Percentiles rank a stretch among this genome's conserved stretches.
These are phyloP conservation scores for Xylaria acuta DNA, from an alignment of 495 filamentous ascomycete genomes.

Conservation along the genomic window DNA sequence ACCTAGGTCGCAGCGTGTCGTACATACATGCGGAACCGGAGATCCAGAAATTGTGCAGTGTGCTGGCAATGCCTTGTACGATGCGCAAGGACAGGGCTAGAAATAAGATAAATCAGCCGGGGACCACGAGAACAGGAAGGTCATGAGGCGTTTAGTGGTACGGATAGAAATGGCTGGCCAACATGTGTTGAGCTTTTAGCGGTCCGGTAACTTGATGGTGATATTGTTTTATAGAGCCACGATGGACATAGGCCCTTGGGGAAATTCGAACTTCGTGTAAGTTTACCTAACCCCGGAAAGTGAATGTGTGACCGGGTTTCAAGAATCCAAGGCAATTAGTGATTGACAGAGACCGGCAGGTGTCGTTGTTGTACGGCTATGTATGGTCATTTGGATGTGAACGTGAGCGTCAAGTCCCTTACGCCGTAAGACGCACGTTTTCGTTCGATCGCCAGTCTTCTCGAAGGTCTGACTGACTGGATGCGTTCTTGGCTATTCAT, in stretches of 20 bases:
- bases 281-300: neutral
- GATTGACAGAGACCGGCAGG: neutral
- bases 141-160: neutral
- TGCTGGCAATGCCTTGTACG: conserved; percentile 1
- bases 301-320: neutral
- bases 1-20: neutral
- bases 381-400: neutral
- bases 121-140: neutral
- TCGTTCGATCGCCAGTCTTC: neutral
- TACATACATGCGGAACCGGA: neutral
- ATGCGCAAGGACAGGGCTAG: neutral
- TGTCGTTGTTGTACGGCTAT: neutral
- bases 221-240: neutral
- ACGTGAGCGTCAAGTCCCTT: neutral
- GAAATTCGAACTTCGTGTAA: neutral
- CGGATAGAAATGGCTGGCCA: neutral
- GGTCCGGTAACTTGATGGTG: neutral
- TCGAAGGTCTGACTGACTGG: neutral
- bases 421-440: neutral
- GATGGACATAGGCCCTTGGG: neutral
- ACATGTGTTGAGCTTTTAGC: neutral
- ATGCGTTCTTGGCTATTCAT: neutral
- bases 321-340: neutral
- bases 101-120: neutral
- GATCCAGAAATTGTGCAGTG: neutral